Conservation (phyloP, 2,329 filamentous ascomycete species). For the Aspergillus persii region DNA sequence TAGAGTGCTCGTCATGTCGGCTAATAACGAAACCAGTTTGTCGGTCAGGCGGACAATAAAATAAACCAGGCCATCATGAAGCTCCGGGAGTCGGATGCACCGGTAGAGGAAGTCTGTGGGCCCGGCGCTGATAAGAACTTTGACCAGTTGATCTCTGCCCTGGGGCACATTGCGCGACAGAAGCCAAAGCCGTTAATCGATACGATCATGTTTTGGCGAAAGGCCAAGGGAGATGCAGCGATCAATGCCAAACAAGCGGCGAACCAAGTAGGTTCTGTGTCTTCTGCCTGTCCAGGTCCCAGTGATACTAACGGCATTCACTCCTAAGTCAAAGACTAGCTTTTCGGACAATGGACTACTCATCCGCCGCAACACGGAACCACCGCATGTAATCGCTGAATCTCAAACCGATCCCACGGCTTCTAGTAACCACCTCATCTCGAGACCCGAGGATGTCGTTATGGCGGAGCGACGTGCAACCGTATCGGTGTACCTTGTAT, state of each 20-base stretch:
- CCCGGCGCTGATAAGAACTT: constrained; percentile 83
- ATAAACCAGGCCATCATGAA: constrained; percentile 83
- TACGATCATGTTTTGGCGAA: constrained; percentile 97
- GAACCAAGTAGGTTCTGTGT: constrained; percentile 27
- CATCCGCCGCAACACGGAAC: constrained; percentile 72
- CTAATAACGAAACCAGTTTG: constrained; percentile 62
- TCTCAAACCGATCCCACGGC: constrained; percentile 26
- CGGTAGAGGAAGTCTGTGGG: constrained; percentile 86
- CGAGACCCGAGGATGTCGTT: constrained; percentile 67
- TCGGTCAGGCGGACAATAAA: constrained; percentile 94
- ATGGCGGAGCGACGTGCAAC: constrained; percentile 86
- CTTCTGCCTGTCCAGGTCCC: background rate
- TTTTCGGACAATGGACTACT: constrained; percentile 48
- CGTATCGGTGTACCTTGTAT: constrained; percentile 93
- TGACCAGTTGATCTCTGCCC: constrained; percentile 87
- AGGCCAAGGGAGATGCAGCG: constrained; percentile 88
- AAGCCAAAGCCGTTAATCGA: constrained; percentile 96
- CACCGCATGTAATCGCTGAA: constrained; percentile 50
- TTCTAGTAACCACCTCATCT: constrained; percentile 36
- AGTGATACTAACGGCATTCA: constrained; percentile 3
- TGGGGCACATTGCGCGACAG: constrained; percentile 90
- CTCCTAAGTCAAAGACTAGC: constrained; percentile 28
- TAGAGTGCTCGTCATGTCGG: background rate
- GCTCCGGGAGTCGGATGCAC: constrained; percentile 74
- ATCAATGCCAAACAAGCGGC: constrained; percentile 58